Conservation (phyloP, 1,284 basidiomycete species). For the Irpex rosettiformis region DNA sequence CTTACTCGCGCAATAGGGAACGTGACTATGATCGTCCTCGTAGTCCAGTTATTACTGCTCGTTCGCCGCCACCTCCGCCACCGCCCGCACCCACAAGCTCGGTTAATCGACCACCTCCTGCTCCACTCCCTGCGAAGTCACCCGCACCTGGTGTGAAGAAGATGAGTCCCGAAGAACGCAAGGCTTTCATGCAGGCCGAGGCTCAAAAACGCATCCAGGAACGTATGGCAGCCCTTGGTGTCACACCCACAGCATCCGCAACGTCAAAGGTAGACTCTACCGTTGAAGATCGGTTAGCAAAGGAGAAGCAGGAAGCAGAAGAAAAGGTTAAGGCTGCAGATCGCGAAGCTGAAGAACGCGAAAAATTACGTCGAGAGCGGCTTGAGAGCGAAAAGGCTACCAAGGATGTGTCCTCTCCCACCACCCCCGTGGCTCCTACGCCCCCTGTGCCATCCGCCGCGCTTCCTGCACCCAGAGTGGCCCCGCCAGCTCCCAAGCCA, state of each 20-base stretch:
- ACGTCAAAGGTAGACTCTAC: constrained; percentile 62
- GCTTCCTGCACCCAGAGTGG: constrained; percentile 26
- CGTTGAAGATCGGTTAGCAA: constrained; percentile 78
- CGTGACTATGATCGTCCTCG: constrained; percentile 40
- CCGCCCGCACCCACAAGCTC: constrained; percentile 37
- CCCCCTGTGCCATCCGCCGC: constrained; percentile 26
- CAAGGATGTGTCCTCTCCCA: constrained; percentile 40
- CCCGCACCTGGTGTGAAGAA: constrained; percentile 58
- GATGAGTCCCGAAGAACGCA: constrained; percentile 85
- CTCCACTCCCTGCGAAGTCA: constrained; percentile 48
- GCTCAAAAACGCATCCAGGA: constrained; percentile 85
- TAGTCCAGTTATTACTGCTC: constrained; percentile 44
- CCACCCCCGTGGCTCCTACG: constrained; percentile 32
- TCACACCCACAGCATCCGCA: constrained; percentile 48
- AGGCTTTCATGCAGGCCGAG: constrained; percentile 78
- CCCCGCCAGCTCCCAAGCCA: constrained; percentile 26
- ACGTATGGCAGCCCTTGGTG: constrained; percentile 85
- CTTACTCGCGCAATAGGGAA: constrained; percentile 29
- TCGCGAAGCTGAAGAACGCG: constrained; percentile 74
- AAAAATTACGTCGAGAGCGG: constrained; percentile 63
- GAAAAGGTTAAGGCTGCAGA: constrained; percentile 75
- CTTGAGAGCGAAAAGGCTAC: constrained; percentile 65
- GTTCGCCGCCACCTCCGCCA: constrained; percentile 47
- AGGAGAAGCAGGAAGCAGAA: constrained; percentile 85
- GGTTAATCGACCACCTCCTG: constrained; percentile 39